Conservation (phyloP, 2,329 filamentous ascomycete genomes). For the Apiospora malaysiana region DNA sequence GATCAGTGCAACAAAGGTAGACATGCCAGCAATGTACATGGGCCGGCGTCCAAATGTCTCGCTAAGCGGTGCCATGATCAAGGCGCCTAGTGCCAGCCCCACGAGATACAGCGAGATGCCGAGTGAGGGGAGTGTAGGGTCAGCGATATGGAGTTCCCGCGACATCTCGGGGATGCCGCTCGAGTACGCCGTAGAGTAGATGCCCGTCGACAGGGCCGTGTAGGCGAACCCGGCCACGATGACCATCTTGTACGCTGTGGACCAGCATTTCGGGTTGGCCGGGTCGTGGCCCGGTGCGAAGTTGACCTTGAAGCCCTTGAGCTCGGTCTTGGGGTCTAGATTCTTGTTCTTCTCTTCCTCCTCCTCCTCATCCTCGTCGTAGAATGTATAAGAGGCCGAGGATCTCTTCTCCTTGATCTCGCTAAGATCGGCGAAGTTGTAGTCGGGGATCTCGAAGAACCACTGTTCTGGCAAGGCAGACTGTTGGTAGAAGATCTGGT, state of each 20-base stretch:
- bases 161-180: slow-evolving; percentile 62
- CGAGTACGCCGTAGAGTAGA: slow-evolving; percentile 68
- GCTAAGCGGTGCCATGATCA: slow-evolving; percentile 64
- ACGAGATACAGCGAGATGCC: slow-evolving; percentile 68
- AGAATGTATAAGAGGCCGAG: not conserved
- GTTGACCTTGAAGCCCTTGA: slow-evolving; percentile 60
- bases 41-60: slow-evolving; percentile 59
- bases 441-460: slow-evolving; percentile 30
- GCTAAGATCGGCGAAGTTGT: slow-evolving; percentile 26
- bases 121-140: slow-evolving; percentile 57
- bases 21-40: slow-evolving; percentile 61
- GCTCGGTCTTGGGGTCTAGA: slow-evolving; percentile 11
- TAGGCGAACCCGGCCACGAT: slow-evolving; percentile 20
- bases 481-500: slow-evolving; percentile 29
- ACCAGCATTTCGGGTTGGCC: slow-evolving; percentile 65
- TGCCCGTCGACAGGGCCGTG: slow-evolving; percentile 39
- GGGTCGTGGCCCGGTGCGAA: slow-evolving; percentile 58
- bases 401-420: not conserved
- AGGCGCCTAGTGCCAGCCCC: slow-evolving; percentile 63
- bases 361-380: not conserved
- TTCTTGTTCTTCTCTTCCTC: not conserved
- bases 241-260: slow-evolving; percentile 38
- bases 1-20: slow-evolving; percentile 61
- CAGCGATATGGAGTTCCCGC: slow-evolving; percentile 54
- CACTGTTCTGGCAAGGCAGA: slow-evolving; percentile 28